Base-by-base conservation (phyloP, 306 rosid species). In the Quercus glauca region DNA sequence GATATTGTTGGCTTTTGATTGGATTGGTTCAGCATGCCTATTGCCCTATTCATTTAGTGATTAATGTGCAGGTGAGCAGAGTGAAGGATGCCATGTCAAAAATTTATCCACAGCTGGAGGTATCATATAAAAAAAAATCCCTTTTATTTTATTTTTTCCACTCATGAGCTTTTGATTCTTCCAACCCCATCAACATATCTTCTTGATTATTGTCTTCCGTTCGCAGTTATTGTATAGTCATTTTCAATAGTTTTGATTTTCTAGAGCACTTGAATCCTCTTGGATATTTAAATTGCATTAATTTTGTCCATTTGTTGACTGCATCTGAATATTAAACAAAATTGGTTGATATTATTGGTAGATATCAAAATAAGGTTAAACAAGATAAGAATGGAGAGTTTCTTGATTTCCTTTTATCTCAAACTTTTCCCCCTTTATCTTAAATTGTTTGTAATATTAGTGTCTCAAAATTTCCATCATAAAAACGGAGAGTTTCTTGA, bases 61-160 rank as follows among this genome's bases (percentile, higher is more conserved):
- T 64, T 82, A 52, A 61, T 55, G 73, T 75, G 89, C 97, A 95
- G 99, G 90, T 89, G 64, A 82, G 57, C 87, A 89, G 92, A 85
- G 83, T 95, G 73, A 95, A 95, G 89, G 99, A 95, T 86, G 91
- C 98, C 70, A 92, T 95, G 91, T 90, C 97, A 64, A 90, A 90
- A 85, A 84, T 88, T 71, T 89, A 95, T 86, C 88, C 97, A 76
- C 89, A 95, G 85, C 93, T 92, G n/a, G 97, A 95, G 96, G 99
- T 95, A 82, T 77, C 57, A 70, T 76, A 68, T 70, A 29, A 68
- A 35, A 20, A 73, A 64, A 9, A 64, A 64, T 29, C 53, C 53
- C 53, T 49, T 49, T 12, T 49, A 49, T 41, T 41, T 41, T 41
- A 49, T 11, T 49, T 49, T 0, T 49, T 49, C 53, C 53, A 41